Conservation (phyloP, 1,139 yeast genomes). For the Debaryomycetaceae sp. region DNA sequence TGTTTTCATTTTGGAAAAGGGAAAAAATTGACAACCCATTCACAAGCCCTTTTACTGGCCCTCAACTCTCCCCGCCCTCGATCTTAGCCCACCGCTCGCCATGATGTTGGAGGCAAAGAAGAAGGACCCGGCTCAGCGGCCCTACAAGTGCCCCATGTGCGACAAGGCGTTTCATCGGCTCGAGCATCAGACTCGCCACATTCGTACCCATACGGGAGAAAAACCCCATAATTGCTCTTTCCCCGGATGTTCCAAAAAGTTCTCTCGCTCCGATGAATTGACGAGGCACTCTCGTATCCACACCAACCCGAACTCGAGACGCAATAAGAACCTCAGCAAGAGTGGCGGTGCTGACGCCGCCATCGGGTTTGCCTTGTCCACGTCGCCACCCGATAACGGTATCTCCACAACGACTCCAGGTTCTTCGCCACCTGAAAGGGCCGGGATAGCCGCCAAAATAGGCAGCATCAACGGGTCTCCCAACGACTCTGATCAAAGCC, state of each 20-base stretch:
- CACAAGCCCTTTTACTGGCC: neutral
- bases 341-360: conserved; percentile 2
- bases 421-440: conserved; percentile 3
- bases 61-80: conserved; percentile 1
- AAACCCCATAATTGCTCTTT: conserved; percentile 86
- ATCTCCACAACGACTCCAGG: neutral
- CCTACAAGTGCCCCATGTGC: conserved; percentile 89
- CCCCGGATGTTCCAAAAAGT: conserved; percentile 83
- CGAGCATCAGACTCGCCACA: conserved; percentile 93
- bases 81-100: neutral
- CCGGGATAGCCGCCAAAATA: neutral
- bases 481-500: conserved; percentile 4
- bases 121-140: conserved; percentile 42
- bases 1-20: neutral
- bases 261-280: conserved; percentile 84
- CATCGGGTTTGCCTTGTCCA: neutral
- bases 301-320: conserved; percentile 67
- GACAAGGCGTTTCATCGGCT: conserved; percentile 87
- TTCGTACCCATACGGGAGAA: conserved; percentile 94
- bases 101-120: conserved; percentile 10
- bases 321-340: conserved; percentile 38
- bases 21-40: conserved; percentile 1
- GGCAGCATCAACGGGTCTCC: conserved; percentile 3
- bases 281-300: conserved; percentile 89
- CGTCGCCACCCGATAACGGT: neutral